Conservation (phyloP, 2,329 filamentous ascomycete species). For the Gaeumannomyces sp. region DNA sequence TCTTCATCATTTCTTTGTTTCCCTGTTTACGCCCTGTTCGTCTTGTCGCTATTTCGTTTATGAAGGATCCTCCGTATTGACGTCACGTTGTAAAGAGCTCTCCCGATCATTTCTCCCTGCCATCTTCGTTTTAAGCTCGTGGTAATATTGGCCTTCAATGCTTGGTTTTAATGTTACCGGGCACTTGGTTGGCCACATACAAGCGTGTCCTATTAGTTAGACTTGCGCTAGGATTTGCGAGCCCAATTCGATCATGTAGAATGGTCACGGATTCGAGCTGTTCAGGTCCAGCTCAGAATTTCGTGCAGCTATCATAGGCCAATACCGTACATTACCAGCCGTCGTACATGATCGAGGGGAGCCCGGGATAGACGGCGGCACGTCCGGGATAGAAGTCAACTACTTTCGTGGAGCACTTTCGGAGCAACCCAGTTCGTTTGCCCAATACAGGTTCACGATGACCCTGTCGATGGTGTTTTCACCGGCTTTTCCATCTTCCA, state of each 20-base stretch:
- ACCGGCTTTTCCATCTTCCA: slow-evolving; percentile 36
- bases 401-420: too few species aligned
- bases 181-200: not conserved
- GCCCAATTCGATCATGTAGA: not conserved
- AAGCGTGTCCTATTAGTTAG: not conserved
- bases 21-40: not conserved
- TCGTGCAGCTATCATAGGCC: not conserved
- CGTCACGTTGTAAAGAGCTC: not conserved
- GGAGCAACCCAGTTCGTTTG: too few species aligned
- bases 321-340: not conserved
- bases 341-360: too few species aligned
- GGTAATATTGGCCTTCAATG: not conserved
- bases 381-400: not conserved
- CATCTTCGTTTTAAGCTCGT: not conserved
- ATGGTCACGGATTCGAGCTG: not conserved
- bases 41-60: not conserved
- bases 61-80: not conserved
- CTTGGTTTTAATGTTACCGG: not conserved
- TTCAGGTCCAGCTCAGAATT: not conserved
- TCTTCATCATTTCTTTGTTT: not conserved
- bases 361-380: not conserved
- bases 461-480: not conserved
- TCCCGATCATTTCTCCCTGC: not conserved
- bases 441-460: not conserved
- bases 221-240: not conserved